Percentiles rank a stretch among this genome's conserved stretches.
Evolutionary conservation across 2,329 filamentous ascomycete species (phyloP).

Genomic region (Botrytis cinerea): DNA sequence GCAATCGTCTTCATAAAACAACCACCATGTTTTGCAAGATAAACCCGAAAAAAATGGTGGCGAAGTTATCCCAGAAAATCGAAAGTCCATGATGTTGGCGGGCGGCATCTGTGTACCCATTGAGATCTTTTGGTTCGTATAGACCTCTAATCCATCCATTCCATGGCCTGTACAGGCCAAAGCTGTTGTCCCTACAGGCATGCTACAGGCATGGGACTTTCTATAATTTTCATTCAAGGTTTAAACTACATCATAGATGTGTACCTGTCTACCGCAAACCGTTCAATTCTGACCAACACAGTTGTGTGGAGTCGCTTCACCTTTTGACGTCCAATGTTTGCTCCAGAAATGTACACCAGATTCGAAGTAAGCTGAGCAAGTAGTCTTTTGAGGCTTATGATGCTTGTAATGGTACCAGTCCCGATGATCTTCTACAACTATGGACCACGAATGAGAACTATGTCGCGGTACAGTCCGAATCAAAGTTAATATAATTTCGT

Average conservation of each 20-base stretch:
- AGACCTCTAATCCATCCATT: conserved; percentile 55
- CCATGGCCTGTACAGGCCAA: conserved; percentile 65
- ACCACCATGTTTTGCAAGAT: conserved; percentile 67
- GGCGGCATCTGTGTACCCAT: conserved; percentile 60
- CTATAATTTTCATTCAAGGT: background rate
- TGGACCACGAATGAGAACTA: conserved; percentile 54
- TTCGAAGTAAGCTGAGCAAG: conserved; percentile 63
- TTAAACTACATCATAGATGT: conserved; percentile 61
- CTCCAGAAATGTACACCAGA: conserved; percentile 66
- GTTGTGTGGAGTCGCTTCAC: conserved; percentile 72
- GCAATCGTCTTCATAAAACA: conserved; percentile 60
- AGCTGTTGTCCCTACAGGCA: conserved; percentile 65
- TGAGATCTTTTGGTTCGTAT: conserved; percentile 77
- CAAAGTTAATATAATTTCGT: background rate
- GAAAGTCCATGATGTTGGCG: conserved; percentile 60
- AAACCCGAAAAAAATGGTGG: conserved; percentile 66
- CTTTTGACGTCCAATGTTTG: conserved; percentile 78
- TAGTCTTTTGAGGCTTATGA: conserved; percentile 62
- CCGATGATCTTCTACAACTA: conserved; percentile 64
- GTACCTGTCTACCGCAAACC: conserved; percentile 63
- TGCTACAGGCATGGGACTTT: conserved; percentile 71
- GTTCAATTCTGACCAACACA: conserved; percentile 78
- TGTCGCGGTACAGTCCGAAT: conserved; percentile 23
- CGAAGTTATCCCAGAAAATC: conserved; percentile 65
- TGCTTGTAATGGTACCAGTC: conserved; percentile 58